Conservation (phyloP, 768 basidiomycete genomes). For the Amanita rubescens region DNA sequence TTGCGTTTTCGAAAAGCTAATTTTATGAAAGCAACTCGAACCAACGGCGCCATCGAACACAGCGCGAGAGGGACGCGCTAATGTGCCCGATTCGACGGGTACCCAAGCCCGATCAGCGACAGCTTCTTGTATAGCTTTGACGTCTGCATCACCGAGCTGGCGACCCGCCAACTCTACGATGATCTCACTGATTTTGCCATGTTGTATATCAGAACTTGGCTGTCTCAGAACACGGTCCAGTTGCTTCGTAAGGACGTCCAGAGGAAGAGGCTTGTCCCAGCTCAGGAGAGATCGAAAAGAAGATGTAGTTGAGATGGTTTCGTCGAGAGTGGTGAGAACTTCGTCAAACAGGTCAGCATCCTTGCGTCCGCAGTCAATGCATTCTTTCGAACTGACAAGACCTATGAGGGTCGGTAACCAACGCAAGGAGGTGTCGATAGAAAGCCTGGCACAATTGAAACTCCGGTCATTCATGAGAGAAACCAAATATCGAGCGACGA, state of each 20-base stretch:
- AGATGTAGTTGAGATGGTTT: slow-evolving; percentile 15
- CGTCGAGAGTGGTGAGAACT: slow-evolving; percentile 28
- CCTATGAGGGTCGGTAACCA: slow-evolving; percentile 36
- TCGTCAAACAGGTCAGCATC: slow-evolving; percentile 28
- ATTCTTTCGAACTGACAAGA: slow-evolving; percentile 21
- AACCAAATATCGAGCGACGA: slow-evolving; percentile 17
- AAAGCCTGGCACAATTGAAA: background rate
- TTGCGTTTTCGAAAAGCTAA: slow-evolving; percentile 15
- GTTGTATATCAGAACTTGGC: slow-evolving; percentile 2
- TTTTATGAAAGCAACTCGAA: slow-evolving; percentile 19
- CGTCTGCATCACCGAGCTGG: slow-evolving; percentile 12
- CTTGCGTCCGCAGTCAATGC: slow-evolving; percentile 22
- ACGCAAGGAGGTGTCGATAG: background rate
- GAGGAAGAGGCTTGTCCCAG: slow-evolving; percentile 31
- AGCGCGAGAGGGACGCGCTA: background rate
- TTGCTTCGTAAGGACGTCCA: slow-evolving; percentile 26
- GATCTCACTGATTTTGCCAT: slow-evolving; percentile 16
- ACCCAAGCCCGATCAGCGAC: slow-evolving; percentile 24
- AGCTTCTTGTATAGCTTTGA: slow-evolving; percentile 11
- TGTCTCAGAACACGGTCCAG: slow-evolving; percentile 18
- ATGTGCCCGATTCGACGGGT: slow-evolving; percentile 13
- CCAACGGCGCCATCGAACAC: background rate
- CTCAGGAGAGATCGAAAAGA: slow-evolving; percentile 25
- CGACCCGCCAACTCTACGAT: slow-evolving; percentile 25
- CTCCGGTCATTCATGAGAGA: slow-evolving; percentile 12